phyloP scores from a whole-genome alignment of 1,139 yeast genomes.

The Saccharomyces hybrid region DNA sequence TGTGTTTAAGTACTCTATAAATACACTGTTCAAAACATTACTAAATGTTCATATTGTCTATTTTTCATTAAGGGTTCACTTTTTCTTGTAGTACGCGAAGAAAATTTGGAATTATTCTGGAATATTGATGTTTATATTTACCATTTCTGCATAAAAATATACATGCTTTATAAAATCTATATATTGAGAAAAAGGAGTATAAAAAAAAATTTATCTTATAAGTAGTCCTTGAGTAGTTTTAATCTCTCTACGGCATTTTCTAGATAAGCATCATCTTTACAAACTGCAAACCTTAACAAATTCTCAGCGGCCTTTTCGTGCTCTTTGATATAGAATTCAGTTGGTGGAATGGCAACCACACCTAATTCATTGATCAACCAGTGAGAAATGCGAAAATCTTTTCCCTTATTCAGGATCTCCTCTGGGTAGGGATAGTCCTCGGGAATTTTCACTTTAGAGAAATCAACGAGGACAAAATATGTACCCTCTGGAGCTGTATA shows the following conservation, averaged over 20 bases:
- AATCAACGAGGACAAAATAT: constrained; percentile 82
- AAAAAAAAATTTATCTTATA: constrained; percentile 24
- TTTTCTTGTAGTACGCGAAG: not conserved
- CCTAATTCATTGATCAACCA: constrained; percentile 92
- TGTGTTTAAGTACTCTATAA: not conserved
- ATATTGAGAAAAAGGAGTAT: not conserved
- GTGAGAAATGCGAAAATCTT: constrained; percentile 81
- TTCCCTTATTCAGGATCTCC: constrained; percentile 58
- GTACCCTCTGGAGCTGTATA: constrained; percentile 92
- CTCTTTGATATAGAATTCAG: constrained; percentile 75
- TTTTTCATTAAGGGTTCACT: not conserved
- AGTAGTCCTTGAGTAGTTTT: constrained; percentile 58
- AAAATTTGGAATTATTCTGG: not conserved
- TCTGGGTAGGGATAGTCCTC: constrained; percentile 62
- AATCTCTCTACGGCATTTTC: constrained; percentile 77
- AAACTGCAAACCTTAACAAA: constrained; percentile 86
- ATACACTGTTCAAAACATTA: not conserved
- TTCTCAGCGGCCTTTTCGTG: constrained; percentile 73
- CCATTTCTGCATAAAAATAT: not conserved
- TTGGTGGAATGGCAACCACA: constrained; percentile 93
- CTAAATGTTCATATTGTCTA: not conserved
- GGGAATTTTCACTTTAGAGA: constrained; percentile 75
- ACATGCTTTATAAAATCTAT: not conserved
- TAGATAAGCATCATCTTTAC: constrained; percentile 79
- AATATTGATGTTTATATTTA: not conserved